Evolutionary conservation across 768 basidiomycete species (phyloP), one percentile per base, ranked within the genome.

Genomic region (Xanthoconium purpureum): DNA sequence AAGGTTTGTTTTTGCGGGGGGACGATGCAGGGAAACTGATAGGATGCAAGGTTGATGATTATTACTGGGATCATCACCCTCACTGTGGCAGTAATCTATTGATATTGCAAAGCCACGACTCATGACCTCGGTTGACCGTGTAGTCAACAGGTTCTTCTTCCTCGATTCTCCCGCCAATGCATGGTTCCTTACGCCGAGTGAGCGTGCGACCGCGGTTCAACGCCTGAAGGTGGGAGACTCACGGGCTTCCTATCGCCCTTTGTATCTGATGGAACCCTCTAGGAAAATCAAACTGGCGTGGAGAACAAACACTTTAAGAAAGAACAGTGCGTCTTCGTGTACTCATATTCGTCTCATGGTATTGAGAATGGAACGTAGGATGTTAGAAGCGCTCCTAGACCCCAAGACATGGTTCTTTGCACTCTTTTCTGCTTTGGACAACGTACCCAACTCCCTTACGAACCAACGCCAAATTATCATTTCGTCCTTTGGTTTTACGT

Each of bases 281-380:
- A 85, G 82, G 80, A 75, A 70, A 89, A 90, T 58, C 88, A 91
- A 80, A 87, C 87, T 0, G 90, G 89, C 32, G 80, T 90, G 11
- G 89, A 91, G 71, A 91, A 89, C 66, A 92, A 91, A 63, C 78
- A 78, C 50, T 91, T 88, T 73, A 91, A 91, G 74, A 82, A 77
- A 51, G 85, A 89, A 37, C 89, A 91, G 88, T 89, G 53, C 59
- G 86, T 77, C 13, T 20, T 35, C 2, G 29, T 18, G 2, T 14
- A 14, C n/a, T 38, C 5, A 10, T 11, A 12, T 35, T 14, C 42
- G 5, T 37, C 32, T 18, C 45, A 17, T 38, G 12, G 11, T 2
- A 18, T 18, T 56, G 30, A 60, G 12, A 15, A 2, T 8, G 14
- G 32, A 45, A 18, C 6, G 7, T 63, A 88, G 87, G 68, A 79